Evolutionary conservation across 495 filamentous ascomycete genomes (phyloP).

Genomic region (Jackrogersella minutella): DNA sequence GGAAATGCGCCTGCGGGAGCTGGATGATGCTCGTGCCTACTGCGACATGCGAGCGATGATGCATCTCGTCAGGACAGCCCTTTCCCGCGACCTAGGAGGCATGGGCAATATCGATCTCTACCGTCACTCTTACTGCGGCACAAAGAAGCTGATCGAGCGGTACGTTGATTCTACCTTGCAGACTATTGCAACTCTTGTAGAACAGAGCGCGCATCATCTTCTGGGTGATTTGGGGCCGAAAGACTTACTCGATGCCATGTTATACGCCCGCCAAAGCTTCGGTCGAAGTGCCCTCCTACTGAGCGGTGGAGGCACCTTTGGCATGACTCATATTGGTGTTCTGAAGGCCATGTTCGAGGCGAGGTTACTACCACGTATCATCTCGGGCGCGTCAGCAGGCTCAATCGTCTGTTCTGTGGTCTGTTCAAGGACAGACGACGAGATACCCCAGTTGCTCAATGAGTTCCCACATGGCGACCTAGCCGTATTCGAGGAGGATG

Average conservation of each 20-base stretch:
- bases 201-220: constrained; percentile 62
- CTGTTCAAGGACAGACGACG: constrained; percentile 84
- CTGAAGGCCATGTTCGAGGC: constrained; percentile 82
- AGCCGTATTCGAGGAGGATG: constrained; percentile 80
- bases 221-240: constrained; percentile 64
- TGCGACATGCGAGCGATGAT: constrained; percentile 78
- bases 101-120: constrained; percentile 88
- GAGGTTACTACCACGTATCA: constrained; percentile 83
- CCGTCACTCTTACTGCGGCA: constrained; percentile 83
- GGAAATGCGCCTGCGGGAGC: constrained; percentile 69
- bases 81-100: constrained; percentile 82
- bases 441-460: constrained; percentile 75
- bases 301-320: constrained; percentile 91
- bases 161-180: constrained; percentile 82
- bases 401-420: constrained; percentile 89
- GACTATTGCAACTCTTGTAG: constrained; percentile 74
- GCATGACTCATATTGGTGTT: constrained; percentile 97
- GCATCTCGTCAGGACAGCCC: constrained; percentile 78
- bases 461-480: constrained; percentile 84
- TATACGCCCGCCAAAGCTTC: constrained; percentile 84
- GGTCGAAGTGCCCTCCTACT: constrained; percentile 86
- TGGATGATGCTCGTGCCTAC: constrained; percentile 77
- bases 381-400: constrained; percentile 93
- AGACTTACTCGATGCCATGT: constrained; percentile 72
- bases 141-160: constrained; percentile 83